Percentiles rank a stretch among this genome's conserved stretches.
These are phyloP conservation scores for Kodamaea lidongshanica DNA, from an alignment of 805 yeast genomes.

Conservation along the genomic window DNA sequence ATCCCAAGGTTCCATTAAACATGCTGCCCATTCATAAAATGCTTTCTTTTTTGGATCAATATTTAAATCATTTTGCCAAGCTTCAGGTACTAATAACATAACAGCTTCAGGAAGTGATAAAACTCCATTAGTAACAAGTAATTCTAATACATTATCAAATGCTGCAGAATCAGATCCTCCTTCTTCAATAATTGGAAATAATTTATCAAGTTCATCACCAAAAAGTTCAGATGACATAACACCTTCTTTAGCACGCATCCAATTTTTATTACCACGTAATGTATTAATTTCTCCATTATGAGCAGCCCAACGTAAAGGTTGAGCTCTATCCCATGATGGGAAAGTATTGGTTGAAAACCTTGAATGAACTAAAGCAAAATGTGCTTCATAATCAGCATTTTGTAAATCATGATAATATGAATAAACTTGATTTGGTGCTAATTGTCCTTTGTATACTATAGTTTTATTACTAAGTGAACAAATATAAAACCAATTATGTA, in stretches of 20 bases:
- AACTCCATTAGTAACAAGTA: slow-evolving; percentile 86
- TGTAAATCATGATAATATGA: slow-evolving; percentile 88
- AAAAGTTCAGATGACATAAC: slow-evolving; percentile 82
- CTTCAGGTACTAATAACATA: slow-evolving; percentile 96
- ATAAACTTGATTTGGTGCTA: slow-evolving; percentile 94
- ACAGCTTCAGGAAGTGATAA: slow-evolving; percentile 93
- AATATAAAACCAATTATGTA: slow-evolving; percentile 96
- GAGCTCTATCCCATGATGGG: slow-evolving; percentile 99
- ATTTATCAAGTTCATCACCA: slow-evolving; percentile 84
- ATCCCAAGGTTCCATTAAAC: slow-evolving; percentile 99
- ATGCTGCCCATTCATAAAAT: slow-evolving; percentile 98
- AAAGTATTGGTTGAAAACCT: slow-evolving; percentile 96
- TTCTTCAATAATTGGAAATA: slow-evolving; percentile 94
- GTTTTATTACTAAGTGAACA: slow-evolving; percentile 85
- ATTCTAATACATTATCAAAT: slow-evolving; percentile 88
- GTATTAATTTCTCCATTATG: slow-evolving; percentile 99
- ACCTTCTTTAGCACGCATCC: slow-evolving; percentile 99
- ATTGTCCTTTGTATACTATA: slow-evolving; percentile 95
- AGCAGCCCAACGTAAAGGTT: slow-evolving; percentile 94
- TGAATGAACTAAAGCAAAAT: slow-evolving; percentile 93
- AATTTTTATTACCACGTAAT: slow-evolving; percentile 93
- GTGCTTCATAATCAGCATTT: slow-evolving; percentile 89
- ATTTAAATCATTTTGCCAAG: slow-evolving; percentile 83
- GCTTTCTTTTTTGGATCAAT: slow-evolving; percentile 93
- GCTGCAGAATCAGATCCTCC: slow-evolving; percentile 99